Percentiles rank a stretch among this genome's conserved stretches.
phyloP scores from a whole-genome alignment of 805 yeast genomes.

The Candida hispaniensis region DNA sequence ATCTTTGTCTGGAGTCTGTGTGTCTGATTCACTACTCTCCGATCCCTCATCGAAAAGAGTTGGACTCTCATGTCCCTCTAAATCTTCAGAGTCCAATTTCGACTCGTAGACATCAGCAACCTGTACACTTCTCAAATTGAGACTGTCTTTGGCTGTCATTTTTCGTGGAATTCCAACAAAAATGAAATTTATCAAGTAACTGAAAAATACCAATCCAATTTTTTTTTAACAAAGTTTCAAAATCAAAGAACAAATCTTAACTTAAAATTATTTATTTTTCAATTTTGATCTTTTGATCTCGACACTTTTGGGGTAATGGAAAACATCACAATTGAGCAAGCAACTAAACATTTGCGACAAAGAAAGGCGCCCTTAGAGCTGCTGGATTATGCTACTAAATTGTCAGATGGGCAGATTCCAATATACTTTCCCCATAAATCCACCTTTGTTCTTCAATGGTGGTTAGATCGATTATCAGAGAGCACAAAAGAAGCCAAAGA shows the following conservation, averaged over 20 bases:
- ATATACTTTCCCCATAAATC: slow-evolving; percentile 26
- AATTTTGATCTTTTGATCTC: too few relatives aligned
- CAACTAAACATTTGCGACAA: slow-evolving; percentile 26
- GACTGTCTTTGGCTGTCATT: too few relatives aligned
- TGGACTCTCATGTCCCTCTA: neutral
- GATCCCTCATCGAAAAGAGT: slow-evolving; percentile 3
- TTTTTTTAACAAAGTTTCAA: too few relatives aligned
- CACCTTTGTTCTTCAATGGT: slow-evolving; percentile 28
- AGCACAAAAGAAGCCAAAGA: slow-evolving; percentile 18
- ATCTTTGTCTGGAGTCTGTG: slow-evolving; percentile 56
- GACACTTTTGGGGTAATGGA: too few relatives aligned
- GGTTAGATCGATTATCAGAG: slow-evolving; percentile 23
- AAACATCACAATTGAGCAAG: slow-evolving; percentile 21
- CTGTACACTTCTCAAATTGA: too few relatives aligned
- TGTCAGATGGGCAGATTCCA: slow-evolving; percentile 18
- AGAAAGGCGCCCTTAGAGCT: slow-evolving; percentile 20
- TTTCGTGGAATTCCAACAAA: too few relatives aligned
- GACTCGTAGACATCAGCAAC: too few relatives aligned
- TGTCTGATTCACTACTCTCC: slow-evolving; percentile 18
- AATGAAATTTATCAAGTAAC: too few relatives aligned
- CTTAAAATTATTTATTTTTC: too few relatives aligned
- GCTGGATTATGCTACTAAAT: slow-evolving; percentile 19
- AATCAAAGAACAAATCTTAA: too few relatives aligned
- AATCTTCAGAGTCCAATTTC: slow-evolving; percentile 1
- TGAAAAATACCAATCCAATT: too few relatives aligned